Base-by-base conservation (phyloP, 2,329 filamentous ascomycete species). In the Arthrobotrys musiformis region DNA sequence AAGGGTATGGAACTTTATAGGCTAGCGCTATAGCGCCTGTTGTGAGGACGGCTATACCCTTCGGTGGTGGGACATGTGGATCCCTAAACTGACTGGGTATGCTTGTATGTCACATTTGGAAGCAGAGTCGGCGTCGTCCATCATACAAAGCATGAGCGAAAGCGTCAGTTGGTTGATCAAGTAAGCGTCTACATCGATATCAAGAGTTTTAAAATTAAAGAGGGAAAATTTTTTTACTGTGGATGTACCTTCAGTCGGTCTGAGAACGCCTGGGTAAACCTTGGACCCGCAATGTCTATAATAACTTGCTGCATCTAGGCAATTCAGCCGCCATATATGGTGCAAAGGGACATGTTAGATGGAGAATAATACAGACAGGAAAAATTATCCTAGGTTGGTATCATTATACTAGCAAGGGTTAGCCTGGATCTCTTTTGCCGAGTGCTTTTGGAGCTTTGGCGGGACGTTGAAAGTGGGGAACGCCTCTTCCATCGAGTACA, bases 251-350 rank as follows among this genome's bases (percentile, higher is more conserved):
- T 11, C 54, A 22, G 44, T 8, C 54, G 28, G 44, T 8, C 22
- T 37, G 17, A 42, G 58, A 44, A 44, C 30, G 54, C 33, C 33
- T 70, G 66, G 66, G 22, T 63, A 73, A 61, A 73, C 48, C 42
- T 60, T 17, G 37, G 69, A 60, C 61, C 69, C 69, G 61, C 50
- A 73, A 66, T 69, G 63, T 75, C 42, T 61, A 68, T 62, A 62
- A 60, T 66, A 75, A 28, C 56, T 75, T 69, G 64, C 40, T 48
- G 48, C 70, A 69, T 52, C 46, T 35, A 66, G 40, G 46, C 58
- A 76, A 70, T 76, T 76, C 72, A 76, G 72, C 64, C 72, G 72
- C 48, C 48, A 76, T 40, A 63, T n/a, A 40, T 56, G 24, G 58
- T 42, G 50, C 28, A 26, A 40, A 60, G 19, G 2, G n/a, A 48